Base-by-base conservation (phyloP, 495 filamentous ascomycete species). In the Penicillium canariense region DNA sequence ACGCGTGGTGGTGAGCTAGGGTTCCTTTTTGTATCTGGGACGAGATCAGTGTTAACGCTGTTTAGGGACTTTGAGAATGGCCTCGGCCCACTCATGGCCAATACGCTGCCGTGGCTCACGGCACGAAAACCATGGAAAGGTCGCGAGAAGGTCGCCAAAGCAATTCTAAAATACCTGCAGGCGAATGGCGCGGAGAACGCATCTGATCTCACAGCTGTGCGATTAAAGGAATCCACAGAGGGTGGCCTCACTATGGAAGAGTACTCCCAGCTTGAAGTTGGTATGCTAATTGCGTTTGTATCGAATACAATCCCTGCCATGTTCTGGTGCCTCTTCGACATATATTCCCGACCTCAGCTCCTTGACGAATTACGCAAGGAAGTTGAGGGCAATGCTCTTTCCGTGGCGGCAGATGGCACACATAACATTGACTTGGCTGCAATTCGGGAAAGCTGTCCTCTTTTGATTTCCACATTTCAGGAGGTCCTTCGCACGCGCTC, bases 281-380 rank as follows among this genome's bases (percentile, higher is more conserved):
- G 65, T 0, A 66, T 63, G 23, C 60, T 58, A 0, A 55, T 78
- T 28, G 79, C 66, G 0, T 50, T 80, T 17, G 48, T 81, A 2
- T 72, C 72, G 17, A 82, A 79, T 54, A 80, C 75, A 1, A 61
- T 70, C 23, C 77, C 77, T 3, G 60, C 75, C 14, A 56, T 62
- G 5, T 81, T 80, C 58, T 80, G 77, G 77, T 55, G 71, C 14
- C 52, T 80, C 3, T 72, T 73, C 34, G 67, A 73, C 27, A 22
- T 78, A 0, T 74, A 65, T 55, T 72, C 69, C 6, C 55, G 73
- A 25, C 67, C 73, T 0, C 52, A 56, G 2, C 58, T 80, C 1
- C 69, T 80, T 0, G 40, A 65, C 1, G 60, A 75, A 11, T 52
- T 74, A 17, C 61, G 75, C 0, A 27, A 66, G 0, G 76, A 80